Base-by-base conservation (phyloP, 208 protist genomes). In the Leishmania tarentolae region DNA sequence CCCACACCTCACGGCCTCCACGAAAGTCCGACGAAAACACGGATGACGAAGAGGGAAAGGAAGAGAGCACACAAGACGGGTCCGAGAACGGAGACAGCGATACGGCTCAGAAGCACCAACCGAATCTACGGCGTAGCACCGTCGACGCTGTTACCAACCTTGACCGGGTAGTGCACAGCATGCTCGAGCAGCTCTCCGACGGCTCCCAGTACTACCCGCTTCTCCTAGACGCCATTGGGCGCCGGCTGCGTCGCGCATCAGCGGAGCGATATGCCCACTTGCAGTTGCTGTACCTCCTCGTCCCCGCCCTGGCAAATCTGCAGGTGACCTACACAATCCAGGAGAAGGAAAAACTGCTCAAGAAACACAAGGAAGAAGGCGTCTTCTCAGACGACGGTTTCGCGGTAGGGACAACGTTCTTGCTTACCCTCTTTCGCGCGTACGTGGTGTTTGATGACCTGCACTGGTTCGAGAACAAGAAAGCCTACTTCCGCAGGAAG, bases 311-410 rank as follows among this genome's bases (percentile, higher is more conserved):
- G 70, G 98, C 95, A 15, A 78, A 99, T 57, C 92, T 93, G 75
- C 98, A 97, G 81, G 92, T 99, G 13, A 98, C 99, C 76, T 83
- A 96, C 63, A 98, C 99, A 73, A 90, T 99, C 42, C 86, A 80
- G 40, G 84, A 95, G 28, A 99, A 99, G 89, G 98, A 99, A 53
- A 94, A 97, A 76, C 87, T 99, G 42, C 84, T 91, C 21, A 98
- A 98, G 78, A 96, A 97, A 81, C 88, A 91, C n/a, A 95, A 93
- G 35, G 94, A 98, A 66, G 88, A 80, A 5, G 81, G 88, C 61
- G 53, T 93, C 53, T 99, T 99, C 84, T 96, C 92, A 0, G 98
- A 99, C 81, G 99, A 99, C 85, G 99, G 99, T 40, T 99, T 99
- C 90, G 98, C 98, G 3, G 92, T 99, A 42, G 98, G 97, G 70